A percentile compares a stretch with the other conserved stretches of the same genome.
These are phyloP conservation scores for Leccinum subrobustum DNA, from an alignment of 1,284 basidiomycete species.

Conservation along the genomic window DNA sequence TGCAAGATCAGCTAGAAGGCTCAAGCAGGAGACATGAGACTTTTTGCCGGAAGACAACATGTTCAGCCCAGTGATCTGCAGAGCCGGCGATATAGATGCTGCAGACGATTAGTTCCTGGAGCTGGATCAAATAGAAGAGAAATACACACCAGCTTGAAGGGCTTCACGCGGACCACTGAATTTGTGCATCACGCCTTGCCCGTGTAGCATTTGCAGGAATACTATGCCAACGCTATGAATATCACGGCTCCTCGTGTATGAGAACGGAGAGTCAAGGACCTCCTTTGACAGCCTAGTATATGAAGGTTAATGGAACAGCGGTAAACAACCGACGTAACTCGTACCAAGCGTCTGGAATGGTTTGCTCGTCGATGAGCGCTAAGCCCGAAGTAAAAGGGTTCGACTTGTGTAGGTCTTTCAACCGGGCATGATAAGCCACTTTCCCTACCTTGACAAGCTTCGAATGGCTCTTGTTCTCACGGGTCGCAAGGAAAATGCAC, in stretches of 20 bases:
- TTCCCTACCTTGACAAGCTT: constrained; percentile 68
- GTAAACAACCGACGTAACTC: background rate
- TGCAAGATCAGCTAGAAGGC: constrained; percentile 41
- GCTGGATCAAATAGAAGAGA: background rate
- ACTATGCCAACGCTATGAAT: constrained; percentile 75
- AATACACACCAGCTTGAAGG: constrained; percentile 41
- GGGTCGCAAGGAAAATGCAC: constrained; percentile 57
- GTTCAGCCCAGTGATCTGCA: constrained; percentile 49
- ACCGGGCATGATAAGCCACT: constrained; percentile 58
- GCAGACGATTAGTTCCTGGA: background rate
- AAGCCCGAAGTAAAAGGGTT: constrained; percentile 59
- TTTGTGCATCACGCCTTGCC: constrained; percentile 58
- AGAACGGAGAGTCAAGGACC: constrained; percentile 63
- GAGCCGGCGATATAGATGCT: constrained; percentile 52
- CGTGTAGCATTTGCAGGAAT: constrained; percentile 74
- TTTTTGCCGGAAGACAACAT: constrained; percentile 60
- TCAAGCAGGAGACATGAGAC: constrained; percentile 48
- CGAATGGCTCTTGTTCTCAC: constrained; percentile 45
- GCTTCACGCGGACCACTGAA: constrained; percentile 44
- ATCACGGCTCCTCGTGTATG: constrained; percentile 70
- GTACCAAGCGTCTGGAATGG: constrained; percentile 61
- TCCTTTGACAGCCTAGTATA: constrained; percentile 60
- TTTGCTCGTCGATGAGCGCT: constrained; percentile 38
- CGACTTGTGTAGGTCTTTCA: constrained; percentile 72
- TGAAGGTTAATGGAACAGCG: background rate